phyloP scores from a whole-genome alignment of 805 yeast species.

The Yamadazyma paraphyllophila region DNA sequence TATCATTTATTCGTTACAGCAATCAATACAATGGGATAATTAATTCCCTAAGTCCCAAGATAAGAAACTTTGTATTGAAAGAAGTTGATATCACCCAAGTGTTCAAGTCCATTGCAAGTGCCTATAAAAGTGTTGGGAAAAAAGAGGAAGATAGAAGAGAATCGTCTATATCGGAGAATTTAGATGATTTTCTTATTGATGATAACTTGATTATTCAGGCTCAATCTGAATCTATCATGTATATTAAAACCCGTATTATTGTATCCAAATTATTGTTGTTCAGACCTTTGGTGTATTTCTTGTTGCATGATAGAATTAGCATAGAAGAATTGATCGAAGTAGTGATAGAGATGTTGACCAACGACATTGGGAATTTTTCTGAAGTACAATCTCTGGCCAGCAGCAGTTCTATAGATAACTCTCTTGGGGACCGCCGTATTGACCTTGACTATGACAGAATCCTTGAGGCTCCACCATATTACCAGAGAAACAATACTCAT shows the following conservation, averaged over 20 bases:
- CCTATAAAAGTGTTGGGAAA: conserved; percentile 17
- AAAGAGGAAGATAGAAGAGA: conserved; percentile 5
- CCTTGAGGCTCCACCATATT: conserved; percentile 25
- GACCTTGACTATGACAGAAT: conserved; percentile 13
- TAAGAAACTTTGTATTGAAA: conserved; percentile 30
- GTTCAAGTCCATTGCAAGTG: conserved; percentile 24
- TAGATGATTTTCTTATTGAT: conserved; percentile 35
- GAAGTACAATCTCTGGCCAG: neutral
- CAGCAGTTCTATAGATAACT: conserved; percentile 8
- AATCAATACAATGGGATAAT: conserved; percentile 39
- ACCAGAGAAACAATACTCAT: conserved; percentile 27
- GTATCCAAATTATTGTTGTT: conserved; percentile 31
- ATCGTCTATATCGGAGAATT: conserved; percentile 15
- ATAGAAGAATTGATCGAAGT: conserved; percentile 28
- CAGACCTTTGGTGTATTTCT: conserved; percentile 33
- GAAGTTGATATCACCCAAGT: conserved; percentile 32
- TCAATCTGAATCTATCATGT: conserved; percentile 38
- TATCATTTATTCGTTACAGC: conserved; percentile 27
- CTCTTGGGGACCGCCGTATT: neutral
- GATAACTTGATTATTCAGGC: conserved; percentile 31
- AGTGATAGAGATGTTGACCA: conserved; percentile 18
- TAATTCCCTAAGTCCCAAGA: conserved; percentile 33
- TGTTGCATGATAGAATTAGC: conserved; percentile 28
- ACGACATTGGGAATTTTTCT: neutral
- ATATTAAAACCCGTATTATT: conserved; percentile 36